Percentiles rank a stretch among this genome's conserved stretches.
phyloP scores from a whole-genome alignment of 75 land plant genomes.

The Sequoia sempervirens region DNA sequence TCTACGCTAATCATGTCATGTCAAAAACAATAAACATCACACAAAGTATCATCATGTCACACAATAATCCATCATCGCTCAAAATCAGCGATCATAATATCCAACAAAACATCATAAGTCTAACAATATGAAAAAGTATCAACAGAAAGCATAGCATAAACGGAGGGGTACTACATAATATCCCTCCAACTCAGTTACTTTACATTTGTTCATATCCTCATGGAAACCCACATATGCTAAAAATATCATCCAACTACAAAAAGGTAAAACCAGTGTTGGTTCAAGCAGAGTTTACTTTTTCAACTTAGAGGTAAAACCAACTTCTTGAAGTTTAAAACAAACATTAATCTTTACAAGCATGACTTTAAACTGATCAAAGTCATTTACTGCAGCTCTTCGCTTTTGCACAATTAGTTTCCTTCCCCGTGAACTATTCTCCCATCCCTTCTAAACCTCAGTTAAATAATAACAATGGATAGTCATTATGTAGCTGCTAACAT shows the following conservation, averaged over 20 bases:
- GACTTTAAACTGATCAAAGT: conserved; percentile 38
- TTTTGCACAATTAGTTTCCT: conserved; percentile 39
- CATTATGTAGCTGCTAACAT: no score
- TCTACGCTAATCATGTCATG: no score
- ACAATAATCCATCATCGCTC: no score
- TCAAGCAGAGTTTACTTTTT: neutral
- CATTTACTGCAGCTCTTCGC: conserved; percentile 28
- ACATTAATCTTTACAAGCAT: conserved; percentile 29
- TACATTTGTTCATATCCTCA: neutral
- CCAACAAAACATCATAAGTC: no score
- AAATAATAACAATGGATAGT: neutral
- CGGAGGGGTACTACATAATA: no score
- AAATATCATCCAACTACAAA: neutral
- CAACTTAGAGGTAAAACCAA: neutral
- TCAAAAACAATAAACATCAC: no score
- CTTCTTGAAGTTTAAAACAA: no score
- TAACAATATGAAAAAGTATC: no score
- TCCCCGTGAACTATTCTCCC: conserved; percentile 44
- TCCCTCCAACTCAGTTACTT: no score
- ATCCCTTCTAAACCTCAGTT: conserved; percentile 30
- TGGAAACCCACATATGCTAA: neutral
- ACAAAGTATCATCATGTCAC: no score
- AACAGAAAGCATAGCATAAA: no score
- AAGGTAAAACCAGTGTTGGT: neutral
- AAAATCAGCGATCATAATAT: no score